Evolutionary conservation across 768 basidiomycete genomes (phyloP).

Genomic region (Hygrophorus pudorinus): DNA sequence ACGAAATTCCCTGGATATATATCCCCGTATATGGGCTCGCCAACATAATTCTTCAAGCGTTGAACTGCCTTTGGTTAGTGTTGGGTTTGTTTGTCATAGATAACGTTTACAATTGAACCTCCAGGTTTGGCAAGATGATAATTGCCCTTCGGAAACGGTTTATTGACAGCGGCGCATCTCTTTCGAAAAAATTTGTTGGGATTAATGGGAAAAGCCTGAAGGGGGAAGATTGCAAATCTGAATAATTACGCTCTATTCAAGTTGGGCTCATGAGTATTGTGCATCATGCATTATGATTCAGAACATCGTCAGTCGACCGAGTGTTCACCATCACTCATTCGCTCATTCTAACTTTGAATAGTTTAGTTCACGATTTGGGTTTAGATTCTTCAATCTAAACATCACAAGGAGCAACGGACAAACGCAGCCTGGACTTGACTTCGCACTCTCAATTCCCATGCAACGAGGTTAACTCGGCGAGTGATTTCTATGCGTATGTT

Average conservation of each 20-base stretch:
- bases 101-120: neutral
- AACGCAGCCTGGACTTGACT: slow-evolving; percentile 48
- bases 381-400: neutral
- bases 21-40: slow-evolving; percentile 42
- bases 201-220: no score
- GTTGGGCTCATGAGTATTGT: no score
- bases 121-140: slow-evolving; percentile 73
- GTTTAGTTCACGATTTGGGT: no score
- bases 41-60: slow-evolving; percentile 54
- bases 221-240: no score
- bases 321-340: no score
- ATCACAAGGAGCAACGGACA: slow-evolving; percentile 9
- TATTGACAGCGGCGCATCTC: no score
- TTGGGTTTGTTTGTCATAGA: neutral
- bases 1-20: slow-evolving; percentile 42
- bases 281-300: no score
- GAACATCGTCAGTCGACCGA: no score
- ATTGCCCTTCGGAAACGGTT: slow-evolving; percentile 38
- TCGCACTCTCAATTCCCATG: slow-evolving; percentile 69
- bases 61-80: slow-evolving; percentile 79
- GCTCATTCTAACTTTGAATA: no score
- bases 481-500: slow-evolving; percentile 52
- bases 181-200: no score
- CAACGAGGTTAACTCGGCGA: slow-evolving; percentile 65
- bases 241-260: no score